A percentile compares a stretch with the other conserved stretches of the same genome.
Evolutionary conservation across 2,329 filamentous ascomycete genomes (phyloP).

Genomic region (Hymenoscyphus scutula): DNA sequence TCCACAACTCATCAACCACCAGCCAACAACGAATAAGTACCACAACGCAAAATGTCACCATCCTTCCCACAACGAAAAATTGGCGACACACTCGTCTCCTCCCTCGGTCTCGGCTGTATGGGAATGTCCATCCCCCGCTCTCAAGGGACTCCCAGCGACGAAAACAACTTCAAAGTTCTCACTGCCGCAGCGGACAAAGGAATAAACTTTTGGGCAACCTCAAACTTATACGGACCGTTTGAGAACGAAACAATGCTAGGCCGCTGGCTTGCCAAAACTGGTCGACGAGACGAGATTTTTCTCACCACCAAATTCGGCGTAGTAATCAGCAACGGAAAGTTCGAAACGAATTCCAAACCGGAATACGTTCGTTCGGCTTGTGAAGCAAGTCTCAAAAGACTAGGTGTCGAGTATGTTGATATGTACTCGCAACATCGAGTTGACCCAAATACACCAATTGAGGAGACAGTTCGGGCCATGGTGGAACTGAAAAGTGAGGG

Average conservation of each 20-base stretch:
- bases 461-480: conserved; percentile 44
- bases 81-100: conserved; percentile 28
- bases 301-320: conserved; percentile 52
- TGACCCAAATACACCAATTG: conserved; percentile 42
- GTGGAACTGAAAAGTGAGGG: conserved; percentile 45
- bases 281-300: conserved; percentile 48
- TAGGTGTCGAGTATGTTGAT: conserved; percentile 43
- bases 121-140: conserved; percentile 33
- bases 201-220: conserved; percentile 40
- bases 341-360: conserved; percentile 36
- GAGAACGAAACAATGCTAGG: conserved; percentile 45
- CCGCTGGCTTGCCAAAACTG: conserved; percentile 47
- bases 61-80: conserved; percentile 29
- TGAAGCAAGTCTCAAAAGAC: conserved; percentile 40
- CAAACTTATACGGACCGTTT: conserved; percentile 43
- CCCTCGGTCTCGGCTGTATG: conserved; percentile 33
- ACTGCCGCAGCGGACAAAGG: conserved; percentile 42
- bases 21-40: not conserved
- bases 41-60: not conserved
- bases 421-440: conserved; percentile 40
- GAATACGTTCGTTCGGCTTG: conserved; percentile 44
- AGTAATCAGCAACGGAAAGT: conserved; percentile 17
- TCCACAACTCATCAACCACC: not conserved
- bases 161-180: conserved; percentile 40
- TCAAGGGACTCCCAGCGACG: conserved; percentile 35